phyloP scores from a whole-genome alignment of 495 filamentous ascomycete species.

The Evernia prunastri region DNA sequence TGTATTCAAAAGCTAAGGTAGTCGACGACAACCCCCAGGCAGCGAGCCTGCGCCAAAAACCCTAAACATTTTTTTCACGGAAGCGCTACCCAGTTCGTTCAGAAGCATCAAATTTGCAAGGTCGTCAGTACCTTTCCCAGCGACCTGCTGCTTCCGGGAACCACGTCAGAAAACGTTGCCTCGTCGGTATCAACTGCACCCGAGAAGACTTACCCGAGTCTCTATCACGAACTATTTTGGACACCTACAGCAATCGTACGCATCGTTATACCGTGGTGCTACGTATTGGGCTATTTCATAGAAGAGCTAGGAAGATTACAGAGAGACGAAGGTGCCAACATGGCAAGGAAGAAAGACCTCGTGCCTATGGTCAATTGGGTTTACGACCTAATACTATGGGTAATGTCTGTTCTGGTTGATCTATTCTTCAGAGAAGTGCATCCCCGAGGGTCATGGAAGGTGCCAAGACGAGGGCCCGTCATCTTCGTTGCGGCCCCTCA shows the following conservation, averaged over 20 bases:
- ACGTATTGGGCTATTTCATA: not conserved
- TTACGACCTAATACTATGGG: constrained; percentile 78
- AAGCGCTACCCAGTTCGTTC: not conserved
- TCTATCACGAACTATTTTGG: not conserved
- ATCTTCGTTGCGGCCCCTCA: constrained; percentile 98
- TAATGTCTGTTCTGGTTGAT: constrained; percentile 77
- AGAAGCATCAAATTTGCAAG: not conserved
- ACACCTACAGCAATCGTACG: not conserved
- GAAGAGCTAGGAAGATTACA: not conserved
- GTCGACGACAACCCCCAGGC: not conserved
- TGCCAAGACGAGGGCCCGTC: constrained; percentile 78
- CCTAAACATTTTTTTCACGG: not conserved
- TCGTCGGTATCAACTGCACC: not conserved
- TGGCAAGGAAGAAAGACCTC: constrained; percentile 48
- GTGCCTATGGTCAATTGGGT: constrained; percentile 65
- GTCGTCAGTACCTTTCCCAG: not conserved
- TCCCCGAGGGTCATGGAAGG: constrained; percentile 86
- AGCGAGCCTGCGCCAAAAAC: not conserved
- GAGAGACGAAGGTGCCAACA: constrained; percentile 4
- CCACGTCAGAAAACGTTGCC: not conserved
- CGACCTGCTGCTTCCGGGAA: not conserved
- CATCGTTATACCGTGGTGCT: not conserved
- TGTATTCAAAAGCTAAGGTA: not conserved
- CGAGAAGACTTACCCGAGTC: not conserved
- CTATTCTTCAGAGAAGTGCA: constrained; percentile 98